Percentiles rank a stretch among this genome's conserved stretches.
These are phyloP conservation scores for Marchantia polymorpha DNA, from an alignment of 225 moss, liverwort and hornwort species.

Conservation along the genomic window DNA sequence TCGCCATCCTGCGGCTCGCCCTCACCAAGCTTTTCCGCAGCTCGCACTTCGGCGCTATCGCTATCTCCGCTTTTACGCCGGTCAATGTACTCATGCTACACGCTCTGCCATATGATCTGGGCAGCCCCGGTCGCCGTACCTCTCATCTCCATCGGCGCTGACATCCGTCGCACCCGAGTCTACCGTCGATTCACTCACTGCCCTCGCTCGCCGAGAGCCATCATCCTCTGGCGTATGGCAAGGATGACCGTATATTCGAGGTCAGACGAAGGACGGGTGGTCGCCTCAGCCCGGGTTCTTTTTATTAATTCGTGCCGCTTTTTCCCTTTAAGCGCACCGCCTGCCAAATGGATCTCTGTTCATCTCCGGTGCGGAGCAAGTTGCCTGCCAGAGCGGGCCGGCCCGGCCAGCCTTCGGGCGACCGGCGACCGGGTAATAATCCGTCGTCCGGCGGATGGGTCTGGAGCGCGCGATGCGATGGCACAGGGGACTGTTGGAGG, in stretches of 20 bases:
- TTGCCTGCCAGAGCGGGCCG: too few species aligned
- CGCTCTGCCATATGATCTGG: background rate
- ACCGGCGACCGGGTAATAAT: background rate
- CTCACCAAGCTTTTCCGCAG: background rate
- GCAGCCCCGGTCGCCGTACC: background rate
- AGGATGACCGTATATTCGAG: too few species aligned
- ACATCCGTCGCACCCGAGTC: background rate
- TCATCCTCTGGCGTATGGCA: too few species aligned
- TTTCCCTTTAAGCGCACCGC: too few species aligned
- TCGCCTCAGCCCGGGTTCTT: too few species aligned
- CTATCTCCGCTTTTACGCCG: background rate
- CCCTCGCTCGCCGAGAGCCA: background rate
- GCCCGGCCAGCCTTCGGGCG: too few species aligned
- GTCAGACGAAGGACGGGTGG: too few species aligned
- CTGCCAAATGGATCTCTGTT: too few species aligned
- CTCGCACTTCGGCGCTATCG: background rate
- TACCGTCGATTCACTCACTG: slow-evolving; percentile 5
- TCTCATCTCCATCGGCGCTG: background rate
- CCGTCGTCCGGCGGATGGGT: slow-evolving; percentile 2
- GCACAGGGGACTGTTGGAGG: slow-evolving; percentile 1
- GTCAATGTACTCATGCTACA: background rate
- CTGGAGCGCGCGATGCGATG: background rate
- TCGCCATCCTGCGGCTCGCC: too few species aligned
- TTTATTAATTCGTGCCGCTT: too few species aligned
- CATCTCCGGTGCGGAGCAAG: too few species aligned